phyloP scores from a whole-genome alignment of 192 early-diverging fungal species.

The Umbelopsis isabellina region DNA sequence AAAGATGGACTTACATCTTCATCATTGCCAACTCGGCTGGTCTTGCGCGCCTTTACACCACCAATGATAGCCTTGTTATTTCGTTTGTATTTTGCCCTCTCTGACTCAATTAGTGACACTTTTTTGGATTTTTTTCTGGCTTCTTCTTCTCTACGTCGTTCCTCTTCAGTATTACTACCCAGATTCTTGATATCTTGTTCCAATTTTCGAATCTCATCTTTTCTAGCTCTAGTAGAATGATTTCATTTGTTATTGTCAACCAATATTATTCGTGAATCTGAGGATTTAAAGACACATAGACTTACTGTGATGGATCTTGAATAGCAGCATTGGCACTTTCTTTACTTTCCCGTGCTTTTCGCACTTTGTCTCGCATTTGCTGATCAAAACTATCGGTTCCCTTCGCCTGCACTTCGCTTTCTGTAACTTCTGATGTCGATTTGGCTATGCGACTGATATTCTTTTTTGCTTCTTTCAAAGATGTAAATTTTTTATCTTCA shows the following conservation, averaged over 20 bases:
- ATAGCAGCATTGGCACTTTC: conserved; percentile 23
- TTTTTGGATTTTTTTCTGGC: conserved; percentile 43
- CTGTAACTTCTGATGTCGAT: background rate
- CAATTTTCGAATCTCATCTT: conserved; percentile 64
- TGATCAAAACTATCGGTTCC: conserved; percentile 41
- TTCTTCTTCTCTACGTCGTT: conserved; percentile 32
- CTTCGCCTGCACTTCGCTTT: conserved; percentile 36
- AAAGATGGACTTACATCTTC: conserved; percentile 35
- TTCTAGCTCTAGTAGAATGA: conserved; percentile 31
- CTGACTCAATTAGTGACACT: conserved; percentile 47
- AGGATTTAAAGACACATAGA: background rate
- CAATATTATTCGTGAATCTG: too few relatives aligned
- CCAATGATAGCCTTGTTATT: conserved; percentile 35
- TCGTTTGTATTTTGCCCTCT: conserved; percentile 53
- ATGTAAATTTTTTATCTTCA: background rate
- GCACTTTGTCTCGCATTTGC: conserved; percentile 48
- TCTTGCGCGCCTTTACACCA: conserved; percentile 24
- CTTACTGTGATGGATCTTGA: conserved; percentile 14
- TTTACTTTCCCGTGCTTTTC: conserved; percentile 34
- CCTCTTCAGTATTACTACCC: conserved; percentile 38
- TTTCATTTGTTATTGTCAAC: background rate
- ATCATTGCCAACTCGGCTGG: conserved; percentile 30
- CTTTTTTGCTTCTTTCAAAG: background rate
- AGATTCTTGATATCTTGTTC: conserved; percentile 69
- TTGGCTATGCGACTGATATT: conserved; percentile 1